Evolutionary conservation across 495 filamentous ascomycete genomes (phyloP).

Genomic region (Jackrogersella minutella): DNA sequence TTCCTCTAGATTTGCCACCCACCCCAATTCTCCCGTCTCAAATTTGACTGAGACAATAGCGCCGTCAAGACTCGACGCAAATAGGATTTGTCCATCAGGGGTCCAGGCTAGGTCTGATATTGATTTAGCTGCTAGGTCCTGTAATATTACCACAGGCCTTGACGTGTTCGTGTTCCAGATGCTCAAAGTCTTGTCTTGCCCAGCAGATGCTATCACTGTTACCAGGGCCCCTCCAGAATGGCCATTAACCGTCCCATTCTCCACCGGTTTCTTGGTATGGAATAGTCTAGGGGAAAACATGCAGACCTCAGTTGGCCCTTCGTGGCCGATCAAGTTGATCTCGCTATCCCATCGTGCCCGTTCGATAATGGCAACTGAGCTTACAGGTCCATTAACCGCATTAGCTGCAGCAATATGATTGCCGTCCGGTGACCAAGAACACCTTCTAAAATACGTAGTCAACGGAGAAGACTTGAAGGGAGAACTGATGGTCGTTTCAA

Average conservation of each 20-base stretch:
- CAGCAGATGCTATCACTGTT: constrained; percentile 95
- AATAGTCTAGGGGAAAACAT: constrained; percentile 95
- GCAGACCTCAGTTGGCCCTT: constrained; percentile 96
- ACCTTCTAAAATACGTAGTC: constrained; percentile 95
- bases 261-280: constrained; percentile 67
- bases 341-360: constrained; percentile 93
- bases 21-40: constrained; percentile 58
- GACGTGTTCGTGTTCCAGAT: constrained; percentile 98
- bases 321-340: constrained; percentile 96
- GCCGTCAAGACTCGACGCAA: constrained; percentile 86
- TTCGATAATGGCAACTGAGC: constrained; percentile 94
- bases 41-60: constrained; percentile 75
- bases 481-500: constrained; percentile 83
- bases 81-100: constrained; percentile 88
- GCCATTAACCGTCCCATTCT: constrained; percentile 47
- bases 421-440: constrained; percentile 97
- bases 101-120: constrained; percentile 95
- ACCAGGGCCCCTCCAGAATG: constrained; percentile 62
- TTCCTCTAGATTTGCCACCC: constrained; percentile 72
- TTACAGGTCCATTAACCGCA: constrained; percentile 95
- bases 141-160: constrained; percentile 83
- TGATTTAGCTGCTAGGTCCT: constrained; percentile 87
- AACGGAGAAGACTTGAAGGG: constrained; percentile 90
- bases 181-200: constrained; percentile 93
- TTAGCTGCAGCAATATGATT: constrained; percentile 97